Conservation (phyloP, 176 grass and related monocot species). For the Alopecurus myosuroides region DNA sequence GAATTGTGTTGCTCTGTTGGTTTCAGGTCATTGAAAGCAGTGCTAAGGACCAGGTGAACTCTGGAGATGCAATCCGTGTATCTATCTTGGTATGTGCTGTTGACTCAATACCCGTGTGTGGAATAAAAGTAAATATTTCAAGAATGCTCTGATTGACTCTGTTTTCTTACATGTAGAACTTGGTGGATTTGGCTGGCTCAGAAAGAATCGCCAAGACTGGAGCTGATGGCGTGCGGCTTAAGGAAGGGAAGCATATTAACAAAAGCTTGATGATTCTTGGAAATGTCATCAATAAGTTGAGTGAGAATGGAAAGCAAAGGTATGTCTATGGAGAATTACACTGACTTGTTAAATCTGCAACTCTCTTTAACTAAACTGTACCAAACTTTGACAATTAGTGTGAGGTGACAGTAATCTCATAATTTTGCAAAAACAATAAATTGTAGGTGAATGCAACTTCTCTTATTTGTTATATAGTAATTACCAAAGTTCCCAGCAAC, state of each 20-base stretch:
- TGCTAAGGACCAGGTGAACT: conserved; percentile 38
- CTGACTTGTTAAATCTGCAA: neutral
- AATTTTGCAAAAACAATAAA: neutral
- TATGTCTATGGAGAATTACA: conserved; percentile 15
- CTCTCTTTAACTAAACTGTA: neutral
- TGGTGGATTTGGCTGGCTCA: conserved; percentile 95
- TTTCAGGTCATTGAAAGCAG: conserved; percentile 92
- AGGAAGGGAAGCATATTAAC: conserved; percentile 94
- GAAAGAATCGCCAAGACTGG: conserved; percentile 90
- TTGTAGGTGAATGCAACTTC: neutral
- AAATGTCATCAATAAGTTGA: conserved; percentile 96
- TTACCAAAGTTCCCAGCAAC: neutral
- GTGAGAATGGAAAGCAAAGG: conserved; percentile 82
- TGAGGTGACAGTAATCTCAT: neutral
- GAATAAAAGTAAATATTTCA: neutral
- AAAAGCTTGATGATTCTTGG: conserved; percentile 96
- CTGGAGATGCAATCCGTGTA: conserved; percentile 72
- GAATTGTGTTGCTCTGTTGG: neutral
- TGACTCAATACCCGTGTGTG: neutral
- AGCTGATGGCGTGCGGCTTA: conserved; percentile 73
- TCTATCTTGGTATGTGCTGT: conserved; percentile 68
- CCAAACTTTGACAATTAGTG: neutral
- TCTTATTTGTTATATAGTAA: neutral
- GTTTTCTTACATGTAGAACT: conserved; percentile 52
- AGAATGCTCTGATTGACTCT: conserved; percentile 14